A percentile compares a stretch with the other conserved stretches of the same genome.
Conservation (phyloP, 805 yeast genomes). For the Kuraishia piskuri region DNA sequence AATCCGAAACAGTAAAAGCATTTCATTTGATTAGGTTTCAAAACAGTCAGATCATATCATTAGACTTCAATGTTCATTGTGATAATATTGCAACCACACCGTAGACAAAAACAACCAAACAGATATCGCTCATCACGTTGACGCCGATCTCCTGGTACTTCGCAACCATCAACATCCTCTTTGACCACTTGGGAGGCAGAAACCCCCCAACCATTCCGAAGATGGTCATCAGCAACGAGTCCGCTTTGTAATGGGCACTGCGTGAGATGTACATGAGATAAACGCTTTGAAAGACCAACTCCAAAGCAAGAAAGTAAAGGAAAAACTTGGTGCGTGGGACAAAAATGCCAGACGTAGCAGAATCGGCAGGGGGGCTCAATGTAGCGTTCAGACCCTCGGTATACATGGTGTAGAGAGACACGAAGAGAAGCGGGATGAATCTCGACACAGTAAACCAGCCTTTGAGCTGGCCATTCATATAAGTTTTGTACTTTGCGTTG, state of each 20-base stretch:
- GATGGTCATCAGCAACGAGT: conserved; percentile 9
- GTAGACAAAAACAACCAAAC: conserved; percentile 17
- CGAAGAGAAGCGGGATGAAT: conserved; percentile 6
- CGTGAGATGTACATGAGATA: conserved; percentile 8
- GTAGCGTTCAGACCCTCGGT: conserved; percentile 3
- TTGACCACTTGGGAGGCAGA: conserved; percentile 12
- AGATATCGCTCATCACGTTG: conserved; percentile 16
- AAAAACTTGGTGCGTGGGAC: conserved; percentile 1
- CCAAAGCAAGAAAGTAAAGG: conserved; percentile 4
- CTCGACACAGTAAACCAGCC: conserved; percentile 11
- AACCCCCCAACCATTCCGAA: conserved; percentile 14
- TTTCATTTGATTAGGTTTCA: too few species aligned
- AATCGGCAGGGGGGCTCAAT: background rate
- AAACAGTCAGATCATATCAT: too few species aligned
- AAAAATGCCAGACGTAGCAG: background rate
- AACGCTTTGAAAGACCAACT: conserved; percentile 7
- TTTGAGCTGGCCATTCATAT: conserved; percentile 9
- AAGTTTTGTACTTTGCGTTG: conserved; percentile 7
- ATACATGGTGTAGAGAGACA: conserved; percentile 5
- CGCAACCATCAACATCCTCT: conserved; percentile 9
- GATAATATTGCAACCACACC: conserved; percentile 12
- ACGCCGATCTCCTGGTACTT: conserved; percentile 18
- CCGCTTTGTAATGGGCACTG: conserved; percentile 5
- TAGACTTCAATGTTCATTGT: too few species aligned
- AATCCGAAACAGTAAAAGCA: too few species aligned